Evolutionary conservation across 2,329 filamentous ascomycete genomes (phyloP).

Genomic region (Colletotrichum magnum): DNA sequence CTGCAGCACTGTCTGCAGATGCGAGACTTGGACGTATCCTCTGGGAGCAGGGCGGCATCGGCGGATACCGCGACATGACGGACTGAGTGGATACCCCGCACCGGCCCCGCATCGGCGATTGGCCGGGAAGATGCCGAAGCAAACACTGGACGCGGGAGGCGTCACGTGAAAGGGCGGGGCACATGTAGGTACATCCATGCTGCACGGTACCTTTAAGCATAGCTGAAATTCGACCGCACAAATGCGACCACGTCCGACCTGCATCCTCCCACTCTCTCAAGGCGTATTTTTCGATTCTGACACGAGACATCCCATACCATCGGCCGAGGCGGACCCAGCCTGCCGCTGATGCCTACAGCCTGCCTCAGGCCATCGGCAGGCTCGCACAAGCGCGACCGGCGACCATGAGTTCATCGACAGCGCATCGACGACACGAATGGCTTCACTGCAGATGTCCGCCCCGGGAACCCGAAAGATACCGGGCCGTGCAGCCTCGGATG

Average conservation of each 20-base stretch:
- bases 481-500: background rate
- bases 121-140: background rate
- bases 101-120: background rate
- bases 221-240: background rate
- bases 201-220: background rate
- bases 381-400: background rate
- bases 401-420: background rate
- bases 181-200: background rate
- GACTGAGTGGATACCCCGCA: background rate
- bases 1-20: background rate
- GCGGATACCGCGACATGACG: background rate
- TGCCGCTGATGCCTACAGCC: constrained; percentile 7
- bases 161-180: background rate
- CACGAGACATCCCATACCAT: background rate
- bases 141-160: too few relatives aligned
- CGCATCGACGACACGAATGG: background rate
- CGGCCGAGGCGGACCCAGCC: background rate
- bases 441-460: background rate
- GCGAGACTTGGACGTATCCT: too few relatives aligned
- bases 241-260: background rate
- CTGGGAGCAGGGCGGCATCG: background rate
- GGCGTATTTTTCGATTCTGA: background rate
- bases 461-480: background rate
- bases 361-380: background rate
- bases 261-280: background rate